A percentile compares a stretch with the other conserved stretches of the same genome.
Evolutionary conservation across 305 asterid genomes (phyloP).

Genomic region (Stenogyne calaminthoides): DNA sequence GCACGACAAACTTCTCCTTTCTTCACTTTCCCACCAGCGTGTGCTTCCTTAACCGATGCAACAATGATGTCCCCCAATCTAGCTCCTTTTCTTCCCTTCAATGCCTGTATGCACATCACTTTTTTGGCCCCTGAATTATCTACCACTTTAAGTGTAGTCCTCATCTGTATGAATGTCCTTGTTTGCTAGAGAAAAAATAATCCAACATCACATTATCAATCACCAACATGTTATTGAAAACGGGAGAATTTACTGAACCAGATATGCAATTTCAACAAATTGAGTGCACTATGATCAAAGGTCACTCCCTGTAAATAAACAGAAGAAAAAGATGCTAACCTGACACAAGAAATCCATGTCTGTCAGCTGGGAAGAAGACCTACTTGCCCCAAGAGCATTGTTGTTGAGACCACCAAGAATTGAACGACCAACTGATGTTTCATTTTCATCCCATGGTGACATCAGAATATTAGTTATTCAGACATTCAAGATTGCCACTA

Average conservation of each 20-base stretch:
- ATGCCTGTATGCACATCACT: constrained; percentile 87
- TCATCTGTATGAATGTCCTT: constrained; percentile 88
- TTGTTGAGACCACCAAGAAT: constrained; percentile 45
- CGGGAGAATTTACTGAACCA: no score
- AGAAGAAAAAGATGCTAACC: constrained; percentile 34
- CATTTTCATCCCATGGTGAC: constrained; percentile 19
- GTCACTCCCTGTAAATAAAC: not conserved
- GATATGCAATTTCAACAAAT: not conserved
- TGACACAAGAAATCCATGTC: constrained; percentile 42
- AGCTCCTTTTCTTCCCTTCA: constrained; percentile 89
- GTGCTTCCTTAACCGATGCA: constrained; percentile 87
- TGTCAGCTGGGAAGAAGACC: constrained; percentile 30
- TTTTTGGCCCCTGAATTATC: constrained; percentile 88
- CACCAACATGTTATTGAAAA: not conserved
- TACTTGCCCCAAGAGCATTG: constrained; percentile 40
- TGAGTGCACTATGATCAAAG: constrained; percentile 14
- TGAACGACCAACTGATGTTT: constrained; percentile 54
- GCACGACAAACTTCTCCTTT: constrained; percentile 82
- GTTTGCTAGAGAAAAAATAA: constrained; percentile 56
- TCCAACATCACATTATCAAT: not conserved
- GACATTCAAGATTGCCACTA: not conserved
- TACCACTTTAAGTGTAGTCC: constrained; percentile 85
- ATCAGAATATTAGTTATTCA: constrained; percentile 17
- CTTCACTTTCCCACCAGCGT: constrained; percentile 80
- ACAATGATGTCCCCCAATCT: constrained; percentile 83